Evolutionary conservation across 192 early-diverging fungal species (phyloP), one percentile per base, ranked within the genome.

Genomic region (Backusella mclennaniae): DNA sequence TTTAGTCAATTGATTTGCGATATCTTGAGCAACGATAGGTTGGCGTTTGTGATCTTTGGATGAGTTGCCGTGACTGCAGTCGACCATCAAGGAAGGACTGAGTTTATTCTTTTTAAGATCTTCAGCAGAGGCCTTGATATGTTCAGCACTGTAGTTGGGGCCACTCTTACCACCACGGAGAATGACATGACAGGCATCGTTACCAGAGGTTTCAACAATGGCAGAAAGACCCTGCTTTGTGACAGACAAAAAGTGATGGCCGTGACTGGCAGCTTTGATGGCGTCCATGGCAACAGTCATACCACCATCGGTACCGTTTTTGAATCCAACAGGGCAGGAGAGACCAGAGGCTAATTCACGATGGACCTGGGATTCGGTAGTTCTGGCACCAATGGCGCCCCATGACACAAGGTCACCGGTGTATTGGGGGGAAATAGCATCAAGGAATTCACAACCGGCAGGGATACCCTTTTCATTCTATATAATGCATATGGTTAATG

Each of bases 51-150:
- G 95, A 73, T 96, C 86, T 83, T 99, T 99, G 70, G 81, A 87
- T 73, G 89, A 92, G 87, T 99, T 99, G n/a, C 97, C 97, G 83
- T 99, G 97, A 71, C 94, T 95, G 85, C 95, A 96, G 79, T 99
- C 97, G 69, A 98, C 84, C 97, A 99, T 99, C 69, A 99, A 67
- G 1, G 83, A 76, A 29, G 87, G 56, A 70, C 85, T 83, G 71
- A 86, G 74, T 68, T 85, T 87, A 53, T 90, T 89, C 73, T 89
- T 89, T 35, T 76, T 68, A 59, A 97, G 81, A 73, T 90, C 87
- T 75, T 82, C 79, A 3, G 84, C 85, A 66, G 85, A 87, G 53
- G 77, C 76, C 56, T 86, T 80, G 35, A 98, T 87, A 59, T 94
- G 86, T 15, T 88, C 84, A 31, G 91, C 88, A 29, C 91, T 91